These are phyloP conservation scores for Cutaneotrichosporon cyanovorans DNA, from an alignment of 1,284 basidiomycete species.

Conservation along the genomic window DNA sequence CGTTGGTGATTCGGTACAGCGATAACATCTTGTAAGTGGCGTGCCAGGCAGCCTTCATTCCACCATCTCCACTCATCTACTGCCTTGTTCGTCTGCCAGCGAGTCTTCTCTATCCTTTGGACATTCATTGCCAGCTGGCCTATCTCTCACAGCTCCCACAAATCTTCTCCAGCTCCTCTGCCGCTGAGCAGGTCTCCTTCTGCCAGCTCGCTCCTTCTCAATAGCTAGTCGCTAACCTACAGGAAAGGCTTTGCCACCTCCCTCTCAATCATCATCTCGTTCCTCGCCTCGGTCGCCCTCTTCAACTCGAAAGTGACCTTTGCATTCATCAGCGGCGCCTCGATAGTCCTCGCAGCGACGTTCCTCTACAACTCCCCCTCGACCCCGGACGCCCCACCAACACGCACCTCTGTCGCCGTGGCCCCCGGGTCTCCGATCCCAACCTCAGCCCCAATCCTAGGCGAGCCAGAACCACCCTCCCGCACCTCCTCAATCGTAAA, in stretches of 20 bases:
- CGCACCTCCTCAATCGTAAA: slow-evolving; percentile 35
- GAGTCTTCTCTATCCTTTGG: too few relatives aligned
- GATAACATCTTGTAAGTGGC: slow-evolving; percentile 48
- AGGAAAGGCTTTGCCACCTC: slow-evolving; percentile 87
- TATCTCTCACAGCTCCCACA: too few relatives aligned
- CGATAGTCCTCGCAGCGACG: slow-evolving; percentile 74
- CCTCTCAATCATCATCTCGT: slow-evolving; percentile 85
- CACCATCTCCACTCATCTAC: too few relatives aligned
- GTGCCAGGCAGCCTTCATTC: neutral
- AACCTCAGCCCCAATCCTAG: slow-evolving; percentile 39
- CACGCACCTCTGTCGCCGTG: slow-evolving; percentile 35
- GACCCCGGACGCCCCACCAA: slow-evolving; percentile 14
- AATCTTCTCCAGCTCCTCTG: neutral
- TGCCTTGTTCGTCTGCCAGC: too few relatives aligned
- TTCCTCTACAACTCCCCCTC: slow-evolving; percentile 74
- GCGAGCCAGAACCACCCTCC: slow-evolving; percentile 37
- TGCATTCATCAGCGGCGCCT: slow-evolving; percentile 72
- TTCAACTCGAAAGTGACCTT: slow-evolving; percentile 81
- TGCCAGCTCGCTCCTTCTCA: too few relatives aligned
- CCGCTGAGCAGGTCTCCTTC: neutral
- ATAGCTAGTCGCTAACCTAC: slow-evolving; percentile 1
- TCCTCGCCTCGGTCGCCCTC: slow-evolving; percentile 76
- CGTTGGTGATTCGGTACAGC: slow-evolving; percentile 53
- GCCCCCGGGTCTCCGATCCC: slow-evolving; percentile 41
- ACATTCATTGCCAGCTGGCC: too few relatives aligned